phyloP scores from a whole-genome alignment of 345 rosid species.

The Bruguiera sexangula region DNA sequence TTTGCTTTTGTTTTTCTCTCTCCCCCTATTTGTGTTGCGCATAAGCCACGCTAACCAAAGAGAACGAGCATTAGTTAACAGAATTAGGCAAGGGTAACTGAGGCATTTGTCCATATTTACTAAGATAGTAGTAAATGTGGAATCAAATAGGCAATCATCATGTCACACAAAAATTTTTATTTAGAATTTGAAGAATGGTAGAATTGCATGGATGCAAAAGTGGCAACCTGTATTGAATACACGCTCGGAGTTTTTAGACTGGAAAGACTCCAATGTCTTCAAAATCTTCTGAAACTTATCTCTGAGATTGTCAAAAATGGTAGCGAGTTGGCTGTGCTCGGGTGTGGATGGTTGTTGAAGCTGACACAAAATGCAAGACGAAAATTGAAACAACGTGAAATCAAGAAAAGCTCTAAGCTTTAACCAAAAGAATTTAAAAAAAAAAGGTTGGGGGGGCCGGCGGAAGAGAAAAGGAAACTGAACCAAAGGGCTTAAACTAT shows the following conservation, averaged over 20 bases:
- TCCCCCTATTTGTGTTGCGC: background rate
- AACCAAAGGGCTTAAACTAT: background rate
- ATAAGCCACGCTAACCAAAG: background rate
- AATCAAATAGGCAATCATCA: too few relatives aligned
- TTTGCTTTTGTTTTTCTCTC: background rate
- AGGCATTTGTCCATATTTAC: too few relatives aligned
- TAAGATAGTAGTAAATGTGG: too few relatives aligned
- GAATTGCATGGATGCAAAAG: background rate
- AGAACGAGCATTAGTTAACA: too few relatives aligned
- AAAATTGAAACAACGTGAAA: background rate
- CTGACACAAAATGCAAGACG: conserved; percentile 24
- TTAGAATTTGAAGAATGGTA: too few relatives aligned
- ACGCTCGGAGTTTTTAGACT: conserved; percentile 71
- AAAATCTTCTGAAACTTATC: conserved; percentile 43
- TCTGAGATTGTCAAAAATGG: conserved; percentile 32
- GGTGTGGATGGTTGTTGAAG: conserved; percentile 59
- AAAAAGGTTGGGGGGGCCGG: too few relatives aligned
- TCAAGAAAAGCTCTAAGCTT: background rate
- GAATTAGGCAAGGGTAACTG: too few relatives aligned
- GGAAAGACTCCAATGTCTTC: conserved; percentile 58
- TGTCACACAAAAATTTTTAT: too few relatives aligned
- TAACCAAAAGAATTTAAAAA: background rate
- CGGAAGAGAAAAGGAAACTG: background rate
- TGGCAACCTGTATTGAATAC: conserved; percentile 74
- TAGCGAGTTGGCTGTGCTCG: conserved; percentile 48